phyloP scores from a whole-genome alignment of 2,329 filamentous ascomycete genomes.

The Colletotrichum somersetense region DNA sequence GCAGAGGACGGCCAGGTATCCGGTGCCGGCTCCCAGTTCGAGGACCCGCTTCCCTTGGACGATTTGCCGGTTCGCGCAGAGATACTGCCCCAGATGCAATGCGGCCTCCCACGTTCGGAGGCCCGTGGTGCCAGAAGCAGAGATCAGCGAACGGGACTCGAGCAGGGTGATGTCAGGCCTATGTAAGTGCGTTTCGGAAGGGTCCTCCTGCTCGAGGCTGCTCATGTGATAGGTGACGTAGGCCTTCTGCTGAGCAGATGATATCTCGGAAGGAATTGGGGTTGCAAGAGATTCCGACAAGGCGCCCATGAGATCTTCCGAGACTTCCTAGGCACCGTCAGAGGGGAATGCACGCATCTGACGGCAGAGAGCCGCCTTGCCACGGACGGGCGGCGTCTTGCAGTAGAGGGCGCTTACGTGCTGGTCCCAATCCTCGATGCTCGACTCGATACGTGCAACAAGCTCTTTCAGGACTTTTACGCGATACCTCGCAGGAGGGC shows the following conservation, averaged over 20 bases:
- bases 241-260: conserved; percentile 77
- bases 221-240: conserved; percentile 79
- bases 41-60: conserved; percentile 71
- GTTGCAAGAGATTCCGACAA: conserved; percentile 75
- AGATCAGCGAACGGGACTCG: conserved; percentile 77
- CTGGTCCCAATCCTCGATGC: conserved; percentile 85
- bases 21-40: conserved; percentile 82
- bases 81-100: conserved; percentile 77
- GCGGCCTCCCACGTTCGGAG: conserved; percentile 86
- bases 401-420: conserved; percentile 73
- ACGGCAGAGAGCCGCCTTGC: conserved; percentile 10
- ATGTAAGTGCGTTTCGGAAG: conserved; percentile 11
- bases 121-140: conserved; percentile 79
- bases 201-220: conserved; percentile 43
- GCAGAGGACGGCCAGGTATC: conserved; percentile 80
- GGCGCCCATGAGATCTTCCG: conserved; percentile 80
- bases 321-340: conserved; percentile 75
- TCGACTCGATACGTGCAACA: conserved; percentile 75
- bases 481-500: conserved; percentile 78
- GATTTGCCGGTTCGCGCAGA: conserved; percentile 62
- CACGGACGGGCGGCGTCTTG: background rate
- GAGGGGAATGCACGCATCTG: background rate
- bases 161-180: conserved; percentile 68
- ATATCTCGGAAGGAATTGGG: conserved; percentile 72
- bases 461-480: conserved; percentile 80